Conservation (phyloP, 2,329 filamentous ascomycete genomes). For the Apiospora koreana region DNA sequence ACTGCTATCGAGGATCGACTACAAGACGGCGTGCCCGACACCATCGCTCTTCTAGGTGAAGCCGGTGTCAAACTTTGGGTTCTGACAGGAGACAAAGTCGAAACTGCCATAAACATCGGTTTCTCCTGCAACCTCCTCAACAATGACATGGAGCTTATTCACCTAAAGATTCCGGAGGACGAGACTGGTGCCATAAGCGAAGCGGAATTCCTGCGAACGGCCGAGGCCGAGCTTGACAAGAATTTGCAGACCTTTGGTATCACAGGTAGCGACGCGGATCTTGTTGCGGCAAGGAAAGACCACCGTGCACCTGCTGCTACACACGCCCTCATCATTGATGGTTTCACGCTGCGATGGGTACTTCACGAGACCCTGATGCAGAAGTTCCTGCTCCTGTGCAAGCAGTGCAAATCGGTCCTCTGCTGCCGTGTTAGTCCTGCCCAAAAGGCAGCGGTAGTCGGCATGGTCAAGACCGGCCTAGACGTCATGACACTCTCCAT, state of each 20-base stretch:
- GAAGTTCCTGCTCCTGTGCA: slow-evolving; percentile 93
- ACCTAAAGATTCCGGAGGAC: slow-evolving; percentile 82
- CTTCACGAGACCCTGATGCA: slow-evolving; percentile 81
- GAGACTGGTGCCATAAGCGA: slow-evolving; percentile 50
- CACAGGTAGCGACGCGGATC: slow-evolving; percentile 82
- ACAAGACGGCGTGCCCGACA: slow-evolving; percentile 95
- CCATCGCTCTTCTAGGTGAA: slow-evolving; percentile 85
- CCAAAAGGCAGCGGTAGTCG: slow-evolving; percentile 95
- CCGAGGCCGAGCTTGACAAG: slow-evolving; percentile 73
- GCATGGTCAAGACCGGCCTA: slow-evolving; percentile 91
- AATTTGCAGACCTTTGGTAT: slow-evolving; percentile 74
- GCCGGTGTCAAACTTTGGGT: slow-evolving; percentile 99
- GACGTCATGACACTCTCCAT: slow-evolving; percentile 96
- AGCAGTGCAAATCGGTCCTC: slow-evolving; percentile 93
- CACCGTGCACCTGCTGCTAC: slow-evolving; percentile 86
- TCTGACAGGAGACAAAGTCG: slow-evolving; percentile 95
- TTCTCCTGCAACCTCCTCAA: slow-evolving; percentile 98
- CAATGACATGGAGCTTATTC: slow-evolving; percentile 96
- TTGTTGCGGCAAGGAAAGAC: slow-evolving; percentile 74
- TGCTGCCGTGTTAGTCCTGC: slow-evolving; percentile 97
- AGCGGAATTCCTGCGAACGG: slow-evolving; percentile 53
- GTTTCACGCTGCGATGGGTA: slow-evolving; percentile 87
- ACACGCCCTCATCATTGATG: slow-evolving; percentile 92
- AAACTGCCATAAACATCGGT: slow-evolving; percentile 99
- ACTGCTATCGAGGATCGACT: slow-evolving; percentile 97